A percentile compares a stretch with the other conserved stretches of the same genome.
Evolutionary conservation across 2,329 filamentous ascomycete genomes (phyloP).

Genomic region (Grosmannia serpens): DNA sequence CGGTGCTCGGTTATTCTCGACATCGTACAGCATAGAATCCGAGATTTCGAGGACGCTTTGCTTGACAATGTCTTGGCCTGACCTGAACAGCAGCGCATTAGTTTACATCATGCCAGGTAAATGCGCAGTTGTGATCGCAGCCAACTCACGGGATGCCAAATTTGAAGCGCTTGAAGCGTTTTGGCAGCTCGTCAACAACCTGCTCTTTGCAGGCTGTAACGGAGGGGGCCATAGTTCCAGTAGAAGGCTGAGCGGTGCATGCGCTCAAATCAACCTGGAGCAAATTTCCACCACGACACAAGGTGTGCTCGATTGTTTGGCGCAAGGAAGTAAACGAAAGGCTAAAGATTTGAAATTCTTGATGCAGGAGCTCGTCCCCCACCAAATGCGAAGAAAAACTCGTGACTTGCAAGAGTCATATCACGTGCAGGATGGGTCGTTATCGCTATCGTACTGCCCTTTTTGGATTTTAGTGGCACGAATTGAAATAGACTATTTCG

Average conservation of each 20-base stretch:
- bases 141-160: conserved; percentile 76
- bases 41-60: conserved; percentile 91
- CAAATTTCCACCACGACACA: not conserved
- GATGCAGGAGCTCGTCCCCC: no score
- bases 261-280: not conserved
- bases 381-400: no score
- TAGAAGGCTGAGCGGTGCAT: no score
- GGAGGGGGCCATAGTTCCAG: not conserved
- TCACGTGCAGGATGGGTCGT: no score
- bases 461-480: no score
- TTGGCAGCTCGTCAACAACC: conserved; percentile 77
- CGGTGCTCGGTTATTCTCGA: conserved; percentile 64
- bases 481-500: no score
- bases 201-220: conserved; percentile 54
- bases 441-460: no score
- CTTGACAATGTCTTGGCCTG: conserved; percentile 87
- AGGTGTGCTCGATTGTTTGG: no score
- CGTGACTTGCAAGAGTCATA: no score
- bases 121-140: not conserved
- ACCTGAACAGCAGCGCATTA: conserved; percentile 35
- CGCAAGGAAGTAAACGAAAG: no score
- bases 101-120: not conserved
- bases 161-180: conserved; percentile 85
- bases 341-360: no score
- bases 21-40: conserved; percentile 87